Percentiles rank a stretch among this genome's conserved stretches.
These are phyloP conservation scores for Sphaerostilbella broomeana DNA, from an alignment of 2,329 filamentous ascomycete species.

Conservation along the genomic window DNA sequence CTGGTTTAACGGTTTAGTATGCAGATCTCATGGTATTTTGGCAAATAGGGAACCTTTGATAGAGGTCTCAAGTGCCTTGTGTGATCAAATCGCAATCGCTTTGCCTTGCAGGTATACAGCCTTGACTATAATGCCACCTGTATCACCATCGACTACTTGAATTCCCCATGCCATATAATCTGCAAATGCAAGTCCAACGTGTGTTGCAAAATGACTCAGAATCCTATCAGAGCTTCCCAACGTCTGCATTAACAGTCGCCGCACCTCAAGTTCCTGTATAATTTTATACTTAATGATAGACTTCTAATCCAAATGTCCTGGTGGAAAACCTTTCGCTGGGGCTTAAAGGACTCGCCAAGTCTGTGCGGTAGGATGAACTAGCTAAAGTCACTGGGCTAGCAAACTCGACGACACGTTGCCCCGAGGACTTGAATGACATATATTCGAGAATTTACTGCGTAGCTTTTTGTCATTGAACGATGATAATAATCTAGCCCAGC, in stretches of 20 bases:
- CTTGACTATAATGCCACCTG: slow-evolving; percentile 12
- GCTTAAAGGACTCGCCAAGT: background rate
- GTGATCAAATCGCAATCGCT: too few species aligned
- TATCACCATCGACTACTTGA: too few species aligned
- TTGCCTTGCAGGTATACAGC: too few species aligned
- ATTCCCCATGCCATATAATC: too few species aligned
- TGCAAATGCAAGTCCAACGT: background rate
- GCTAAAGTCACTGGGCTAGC: background rate
- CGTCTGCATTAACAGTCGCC: background rate
- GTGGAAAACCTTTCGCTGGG: slow-evolving; percentile 5
- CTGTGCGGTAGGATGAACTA: background rate
- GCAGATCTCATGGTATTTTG: too few species aligned
- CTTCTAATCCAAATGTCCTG: slow-evolving; percentile 1
- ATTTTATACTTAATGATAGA: background rate
- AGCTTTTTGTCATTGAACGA: slow-evolving; percentile 31
- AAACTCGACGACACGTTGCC: background rate
- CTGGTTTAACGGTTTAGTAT: too few species aligned
- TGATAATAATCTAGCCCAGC: slow-evolving; percentile 29
- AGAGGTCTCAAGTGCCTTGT: too few species aligned
- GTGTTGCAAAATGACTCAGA: slow-evolving; percentile 2
- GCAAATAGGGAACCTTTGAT: too few species aligned
- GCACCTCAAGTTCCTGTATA: slow-evolving; percentile 1
- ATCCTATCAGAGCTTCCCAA: background rate
- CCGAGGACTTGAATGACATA: slow-evolving; percentile 21
- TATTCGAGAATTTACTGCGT: slow-evolving; percentile 32